A percentile compares a stretch with the other conserved stretches of the same genome.
Conservation (phyloP, 345 rosid species). For the Crucihimalaya himalaica region DNA sequence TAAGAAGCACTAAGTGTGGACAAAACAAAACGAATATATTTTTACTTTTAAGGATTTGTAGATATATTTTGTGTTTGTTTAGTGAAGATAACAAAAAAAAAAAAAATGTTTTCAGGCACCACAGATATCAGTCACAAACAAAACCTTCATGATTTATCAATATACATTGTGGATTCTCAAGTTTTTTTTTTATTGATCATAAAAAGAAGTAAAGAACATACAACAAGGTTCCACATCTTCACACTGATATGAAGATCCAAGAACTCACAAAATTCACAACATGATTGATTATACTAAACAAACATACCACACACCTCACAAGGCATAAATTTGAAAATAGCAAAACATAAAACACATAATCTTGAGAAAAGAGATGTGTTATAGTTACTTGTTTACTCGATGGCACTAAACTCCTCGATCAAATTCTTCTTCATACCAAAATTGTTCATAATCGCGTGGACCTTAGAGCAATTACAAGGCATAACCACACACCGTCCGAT, state of each 20-base stretch:
- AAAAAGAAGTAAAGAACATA: slow-evolving; percentile 6
- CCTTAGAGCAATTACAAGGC: slow-evolving; percentile 63
- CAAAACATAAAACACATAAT: slow-evolving; percentile 21
- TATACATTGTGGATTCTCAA: neutral
- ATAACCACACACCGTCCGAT: slow-evolving; percentile 38
- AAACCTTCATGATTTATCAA: neutral
- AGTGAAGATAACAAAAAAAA: too few relatives aligned
- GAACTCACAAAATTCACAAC: slow-evolving; percentile 21
- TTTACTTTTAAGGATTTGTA: too few relatives aligned
- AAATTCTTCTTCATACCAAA: slow-evolving; percentile 51
- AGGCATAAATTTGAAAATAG: neutral
- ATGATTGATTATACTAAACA: neutral
- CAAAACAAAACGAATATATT: too few relatives aligned
- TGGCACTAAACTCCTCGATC: slow-evolving; percentile 49
- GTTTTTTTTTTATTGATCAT: slow-evolving; percentile 4
- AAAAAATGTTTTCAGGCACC: neutral
- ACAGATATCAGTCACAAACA: neutral
- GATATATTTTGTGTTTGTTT: too few relatives aligned
- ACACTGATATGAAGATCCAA: slow-evolving; percentile 10
- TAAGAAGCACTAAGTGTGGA: too few relatives aligned
- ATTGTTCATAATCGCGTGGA: slow-evolving; percentile 48
- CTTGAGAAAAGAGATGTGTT: slow-evolving; percentile 3
- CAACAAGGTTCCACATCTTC: slow-evolving; percentile 1
- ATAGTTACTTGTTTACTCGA: slow-evolving; percentile 22
- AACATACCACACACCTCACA: slow-evolving; percentile 17